Conservation (phyloP, 2,329 filamentous ascomycete species). For the Fulvia fulva region DNA sequence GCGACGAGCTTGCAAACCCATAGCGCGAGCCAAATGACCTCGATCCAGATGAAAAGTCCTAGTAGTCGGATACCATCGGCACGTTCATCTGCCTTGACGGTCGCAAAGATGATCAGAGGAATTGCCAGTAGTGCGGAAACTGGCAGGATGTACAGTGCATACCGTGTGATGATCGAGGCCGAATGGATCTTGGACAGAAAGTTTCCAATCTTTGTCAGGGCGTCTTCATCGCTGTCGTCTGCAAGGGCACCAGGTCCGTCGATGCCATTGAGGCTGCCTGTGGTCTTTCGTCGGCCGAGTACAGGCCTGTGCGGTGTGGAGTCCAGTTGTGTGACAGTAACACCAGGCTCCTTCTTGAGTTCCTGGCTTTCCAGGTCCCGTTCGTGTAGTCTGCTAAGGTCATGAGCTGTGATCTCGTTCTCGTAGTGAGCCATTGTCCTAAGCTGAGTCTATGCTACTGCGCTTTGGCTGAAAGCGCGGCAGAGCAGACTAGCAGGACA, state of each 20-base stretch:
- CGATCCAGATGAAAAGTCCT: conserved; percentile 64
- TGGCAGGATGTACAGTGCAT: conserved; percentile 64
- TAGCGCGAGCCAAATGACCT: conserved; percentile 62
- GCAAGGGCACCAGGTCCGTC: conserved; percentile 2
- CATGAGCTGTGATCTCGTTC: neutral
- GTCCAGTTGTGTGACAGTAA: neutral
- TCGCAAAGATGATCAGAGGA: conserved; percentile 52
- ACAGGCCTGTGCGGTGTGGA: conserved; percentile 3
- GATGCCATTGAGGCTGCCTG: conserved; percentile 5
- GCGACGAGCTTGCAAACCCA: conserved; percentile 65
- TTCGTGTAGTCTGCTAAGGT: neutral
- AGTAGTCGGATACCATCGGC: conserved; percentile 46
- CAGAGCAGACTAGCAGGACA: too few relatives aligned
- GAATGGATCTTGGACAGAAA: conserved; percentile 61
- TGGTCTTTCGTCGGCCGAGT: conserved; percentile 10
- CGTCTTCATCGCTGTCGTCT: conserved; percentile 47
- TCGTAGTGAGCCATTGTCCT: neutral
- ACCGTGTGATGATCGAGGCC: conserved; percentile 61
- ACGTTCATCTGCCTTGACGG: conserved; percentile 23
- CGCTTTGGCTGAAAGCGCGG: too few relatives aligned
- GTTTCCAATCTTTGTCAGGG: conserved; percentile 61
- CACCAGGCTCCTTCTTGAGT: neutral
- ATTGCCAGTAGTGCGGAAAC: conserved; percentile 60
- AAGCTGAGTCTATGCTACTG: neutral
- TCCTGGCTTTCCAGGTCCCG: neutral